Evolutionary conservation across 139 green algal genomes (phyloP).

Genomic region (Chlorella sp.): DNA sequence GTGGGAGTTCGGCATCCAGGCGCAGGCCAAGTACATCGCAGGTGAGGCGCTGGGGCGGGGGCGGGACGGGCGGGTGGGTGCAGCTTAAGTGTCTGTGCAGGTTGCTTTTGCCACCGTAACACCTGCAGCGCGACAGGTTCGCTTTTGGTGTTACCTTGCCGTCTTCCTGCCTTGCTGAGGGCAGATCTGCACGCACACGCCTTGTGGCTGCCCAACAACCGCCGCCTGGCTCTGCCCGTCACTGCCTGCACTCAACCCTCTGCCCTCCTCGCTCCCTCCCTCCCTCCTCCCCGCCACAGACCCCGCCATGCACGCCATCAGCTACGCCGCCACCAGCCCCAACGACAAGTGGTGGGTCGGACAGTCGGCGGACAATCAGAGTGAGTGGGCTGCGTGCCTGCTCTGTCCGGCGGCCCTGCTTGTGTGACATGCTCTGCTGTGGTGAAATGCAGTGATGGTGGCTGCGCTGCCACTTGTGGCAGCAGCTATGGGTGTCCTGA

Average conservation of each 20-base stretch:
- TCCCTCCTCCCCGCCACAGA: conserved; percentile 84
- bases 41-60: not conserved
- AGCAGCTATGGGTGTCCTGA: not conserved
- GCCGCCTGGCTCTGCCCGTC: not conserved
- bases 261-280: not conserved
- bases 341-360: conserved; percentile 79
- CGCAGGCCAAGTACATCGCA: conserved; percentile 89
- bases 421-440: no score
- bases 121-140: no score
- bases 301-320: conserved; percentile 97
- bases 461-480: no score
- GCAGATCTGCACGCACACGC: not conserved
- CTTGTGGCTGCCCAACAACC: not conserved
- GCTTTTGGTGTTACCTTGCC: no score
- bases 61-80: not conserved
- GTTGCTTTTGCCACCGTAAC: no score
- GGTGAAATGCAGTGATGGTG: no score
- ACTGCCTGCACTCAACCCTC: not conserved
- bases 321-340: conserved; percentile 77
- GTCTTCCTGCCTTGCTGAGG: not conserved
- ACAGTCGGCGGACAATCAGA: conserved; percentile 82
- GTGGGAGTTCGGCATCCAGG: conserved; percentile 98
- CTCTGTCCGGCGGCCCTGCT: no score
- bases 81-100: not conserved
- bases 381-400: not conserved